A percentile compares a stretch with the other conserved stretches of the same genome.
Conservation (phyloP, 495 filamentous ascomycete species). For the Cercophora sp. region DNA sequence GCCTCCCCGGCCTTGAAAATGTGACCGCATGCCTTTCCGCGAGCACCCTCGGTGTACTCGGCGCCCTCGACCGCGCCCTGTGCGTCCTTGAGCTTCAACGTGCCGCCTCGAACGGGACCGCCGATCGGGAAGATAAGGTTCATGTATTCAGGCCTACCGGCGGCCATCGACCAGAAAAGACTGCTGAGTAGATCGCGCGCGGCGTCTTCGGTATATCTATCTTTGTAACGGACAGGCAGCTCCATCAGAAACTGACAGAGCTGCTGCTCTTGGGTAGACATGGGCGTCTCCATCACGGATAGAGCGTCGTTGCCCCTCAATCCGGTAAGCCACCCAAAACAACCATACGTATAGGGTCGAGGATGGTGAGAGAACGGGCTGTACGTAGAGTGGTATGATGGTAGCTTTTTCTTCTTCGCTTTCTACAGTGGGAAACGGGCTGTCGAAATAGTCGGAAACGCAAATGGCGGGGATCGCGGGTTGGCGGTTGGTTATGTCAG, state of each 20-base stretch:
- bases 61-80: slow-evolving; percentile 92
- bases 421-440: too few relatives aligned
- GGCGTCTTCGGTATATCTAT: slow-evolving; percentile 69
- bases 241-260: slow-evolving; percentile 73
- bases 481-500: too few relatives aligned
- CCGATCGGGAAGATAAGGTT: slow-evolving; percentile 75
- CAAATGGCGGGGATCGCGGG: too few relatives aligned
- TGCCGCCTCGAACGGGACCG: slow-evolving; percentile 47
- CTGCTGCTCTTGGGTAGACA: slow-evolving; percentile 72
- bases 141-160: slow-evolving; percentile 66
- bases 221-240: slow-evolving; percentile 62
- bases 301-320: too few relatives aligned
- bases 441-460: too few relatives aligned
- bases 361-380: too few relatives aligned
- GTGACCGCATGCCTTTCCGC: slow-evolving; percentile 94
- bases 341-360: too few relatives aligned
- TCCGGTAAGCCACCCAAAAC: too few relatives aligned
- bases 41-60: slow-evolving; percentile 87
- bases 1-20: slow-evolving; percentile 92
- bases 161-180: slow-evolving; percentile 82
- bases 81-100: slow-evolving; percentile 73
- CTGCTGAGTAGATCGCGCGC: slow-evolving; percentile 64
- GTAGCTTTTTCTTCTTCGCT: too few relatives aligned
- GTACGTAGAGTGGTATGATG: too few relatives aligned
- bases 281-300: slow-evolving; percentile 44